Conservation (phyloP, 371 early-diverging fungal genomes). For the Catenaria anguillulae region DNA sequence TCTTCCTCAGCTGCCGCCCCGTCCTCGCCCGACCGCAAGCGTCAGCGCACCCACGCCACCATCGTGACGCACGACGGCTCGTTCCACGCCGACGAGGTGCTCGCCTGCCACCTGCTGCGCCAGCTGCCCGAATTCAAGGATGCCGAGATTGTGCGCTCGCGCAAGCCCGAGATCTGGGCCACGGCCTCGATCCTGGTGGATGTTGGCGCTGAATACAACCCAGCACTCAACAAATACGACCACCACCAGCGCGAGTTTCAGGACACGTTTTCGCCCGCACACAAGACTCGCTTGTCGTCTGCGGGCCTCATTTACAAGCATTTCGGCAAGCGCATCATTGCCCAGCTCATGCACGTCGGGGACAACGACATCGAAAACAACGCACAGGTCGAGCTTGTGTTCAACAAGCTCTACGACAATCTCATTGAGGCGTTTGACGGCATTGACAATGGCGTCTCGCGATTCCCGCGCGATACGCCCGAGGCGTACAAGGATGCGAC, state of each 20-base stretch:
- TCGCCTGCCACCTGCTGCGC: constrained; percentile 79
- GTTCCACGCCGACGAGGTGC: constrained; percentile 71
- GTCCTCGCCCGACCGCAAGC: no score
- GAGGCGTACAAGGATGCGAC: constrained; percentile 73
- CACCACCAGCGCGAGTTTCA: constrained; percentile 94
- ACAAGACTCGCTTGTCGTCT: constrained; percentile 74
- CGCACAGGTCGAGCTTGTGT: constrained; percentile 43
- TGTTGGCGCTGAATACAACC: constrained; percentile 92
- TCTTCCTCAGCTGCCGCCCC: no score
- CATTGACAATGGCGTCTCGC: constrained; percentile 84
- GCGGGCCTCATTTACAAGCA: constrained; percentile 89
- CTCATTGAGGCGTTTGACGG: constrained; percentile 64
- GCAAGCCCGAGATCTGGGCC: constrained; percentile 63
- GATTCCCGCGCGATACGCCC: constrained; percentile 58
- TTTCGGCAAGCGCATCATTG: constrained; percentile 69
- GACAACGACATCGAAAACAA: constrained; percentile 27
- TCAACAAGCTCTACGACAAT: constrained; percentile 64
- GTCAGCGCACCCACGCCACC: no score
- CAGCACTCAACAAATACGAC: constrained; percentile 63
- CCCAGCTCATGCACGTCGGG: constrained; percentile 24
- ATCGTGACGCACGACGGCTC: constrained; percentile 6
- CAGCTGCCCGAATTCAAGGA: constrained; percentile 49
- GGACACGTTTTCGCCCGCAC: constrained; percentile 67
- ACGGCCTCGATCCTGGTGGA: constrained; percentile 88
- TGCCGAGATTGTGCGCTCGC: constrained; percentile 57